Base-by-base conservation (phyloP, 768 basidiomycete species). In the Tulasnella sp. region DNA sequence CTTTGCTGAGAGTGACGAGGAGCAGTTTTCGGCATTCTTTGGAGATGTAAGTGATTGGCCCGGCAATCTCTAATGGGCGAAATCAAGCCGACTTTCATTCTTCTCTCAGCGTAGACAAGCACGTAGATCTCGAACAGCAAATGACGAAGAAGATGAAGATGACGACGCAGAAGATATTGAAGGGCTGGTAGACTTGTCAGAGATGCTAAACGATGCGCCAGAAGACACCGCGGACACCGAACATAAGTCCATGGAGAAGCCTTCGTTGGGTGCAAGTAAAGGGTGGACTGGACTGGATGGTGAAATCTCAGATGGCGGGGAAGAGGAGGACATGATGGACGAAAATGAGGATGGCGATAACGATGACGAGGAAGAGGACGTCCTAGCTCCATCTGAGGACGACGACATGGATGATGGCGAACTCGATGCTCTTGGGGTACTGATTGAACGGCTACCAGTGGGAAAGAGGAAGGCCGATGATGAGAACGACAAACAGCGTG, bases 1-100 rank as follows among this genome's bases (percentile, higher is more conserved):
- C 1, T 87, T 89, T 61, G 86, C 62, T 62, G 85, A 87, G 67
- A 82, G 79, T 57, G 88, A 89, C 31, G 83, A 83, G 59, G 88
- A 92, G n/a, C 73, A 76, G 2, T 90, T 83, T 70, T 82, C 81
- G 9, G 83, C 81, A 2, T 84, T 84, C 12, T 76, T 78, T 61
- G 64, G 68, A 42, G 76, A 79, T 4, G 53, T 55, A 25, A 24
- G 53, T 12, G 12, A 22, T 9, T n/a, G n/a, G n/a, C n/a, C n/a
- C n/a, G n/a, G n/a, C n/a, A 44, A 60, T 49, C 45, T n/a, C n/a
- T n/a, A 3, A 34, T 22, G 21, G 27, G 2, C 38, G 21, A 19
- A 25, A 49, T 15, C 34, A 38, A 7, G 34, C 5, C 34, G 34
- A 38, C 34, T 38, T 38, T 38, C 34, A 38, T 38, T 15, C 5